Base-by-base conservation (phyloP, 2,329 filamentous ascomycete species). In the Aspergillus quadricinctus region DNA sequence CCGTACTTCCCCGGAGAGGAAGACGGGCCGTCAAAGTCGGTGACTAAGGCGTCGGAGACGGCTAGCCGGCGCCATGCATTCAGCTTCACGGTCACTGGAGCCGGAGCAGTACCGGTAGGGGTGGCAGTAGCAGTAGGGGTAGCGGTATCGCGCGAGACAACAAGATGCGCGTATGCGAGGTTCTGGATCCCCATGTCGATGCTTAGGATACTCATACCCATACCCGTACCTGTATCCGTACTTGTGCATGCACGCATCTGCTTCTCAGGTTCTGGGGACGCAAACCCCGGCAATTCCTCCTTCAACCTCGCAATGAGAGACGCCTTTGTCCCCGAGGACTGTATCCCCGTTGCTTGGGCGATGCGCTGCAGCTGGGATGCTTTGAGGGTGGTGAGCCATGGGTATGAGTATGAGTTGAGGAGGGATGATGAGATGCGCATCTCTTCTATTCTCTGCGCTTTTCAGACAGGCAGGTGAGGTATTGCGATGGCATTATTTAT, bases 181-280 rank as follows among this genome's bases (percentile, higher is more conserved):
- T 95, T 95, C 46, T 84, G 85, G 62, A 95, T 88, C 3, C 90
- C 90, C 84, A 94, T 88, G 70, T 95, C 90, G 59, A 95, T 88
- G 68, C 89, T 92, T 35, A 94, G 72, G 25, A 94, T 79, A 46
- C 86, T 80, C 63, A 77, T 57, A 48, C 63, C 56, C 14, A 43
- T 55, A 49, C 53, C 11, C 23, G 14, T 19, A 9, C 45, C 19
- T 19, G 28, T 2, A 9, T 28, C 17, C 43, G 50, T 48, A 50
- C 25, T 21, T 48, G 28, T 17, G 46, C 37, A 61, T 23, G 55
- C 1, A 10, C 9, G 17, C 3, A 4, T 10, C 1, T 10, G 40
- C 2, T 8, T 43, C n/a, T 43, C n/a, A 35, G 17, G 60, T 50
- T 35, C 59, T 21, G 40, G 60, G 23, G 23, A 23, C 23, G 23